A percentile compares a stretch with the other conserved stretches of the same genome.
phyloP scores from a whole-genome alignment of 1,139 yeast species.

The Sugiyamaella novakii region DNA sequence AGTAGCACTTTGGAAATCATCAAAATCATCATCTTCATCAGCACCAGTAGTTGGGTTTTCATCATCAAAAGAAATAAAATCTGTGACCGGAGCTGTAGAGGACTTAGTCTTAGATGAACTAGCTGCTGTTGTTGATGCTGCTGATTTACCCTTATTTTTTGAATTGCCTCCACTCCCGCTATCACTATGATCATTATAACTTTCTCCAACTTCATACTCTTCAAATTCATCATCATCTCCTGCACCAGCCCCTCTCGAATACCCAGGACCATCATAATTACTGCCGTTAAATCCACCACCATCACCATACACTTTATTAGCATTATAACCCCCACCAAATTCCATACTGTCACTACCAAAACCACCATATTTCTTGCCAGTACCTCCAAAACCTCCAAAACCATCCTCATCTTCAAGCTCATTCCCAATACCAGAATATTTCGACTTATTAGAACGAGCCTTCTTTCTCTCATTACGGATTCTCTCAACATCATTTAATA shows the following conservation, averaged over 20 bases:
- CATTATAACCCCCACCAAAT: slow-evolving; percentile 40
- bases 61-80: slow-evolving; percentile 33
- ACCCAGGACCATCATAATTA: slow-evolving; percentile 41
- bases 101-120: background rate
- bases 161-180: background rate
- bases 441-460: slow-evolving; percentile 64
- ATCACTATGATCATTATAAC: slow-evolving; percentile 16
- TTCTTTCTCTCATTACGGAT: slow-evolving; percentile 86
- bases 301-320: slow-evolving; percentile 70
- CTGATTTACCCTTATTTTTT: slow-evolving; percentile 7
- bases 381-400: slow-evolving; percentile 47
- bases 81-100: slow-evolving; percentile 26
- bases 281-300: slow-evolving; percentile 69
- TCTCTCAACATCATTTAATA: slow-evolving; percentile 74
- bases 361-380: slow-evolving; percentile 46
- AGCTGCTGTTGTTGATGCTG: slow-evolving; percentile 4
- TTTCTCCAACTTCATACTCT: slow-evolving; percentile 54
- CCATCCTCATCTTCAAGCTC: slow-evolving; percentile 46
- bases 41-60: slow-evolving; percentile 24
- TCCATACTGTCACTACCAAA: slow-evolving; percentile 42
- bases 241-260: slow-evolving; percentile 26
- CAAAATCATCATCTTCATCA: slow-evolving; percentile 85
- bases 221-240: slow-evolving; percentile 40
- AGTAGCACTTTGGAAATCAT: slow-evolving; percentile 85
- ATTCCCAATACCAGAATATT: slow-evolving; percentile 45